Conservation (phyloP, 208 protist species). For the Trypanosoma caninum region DNA sequence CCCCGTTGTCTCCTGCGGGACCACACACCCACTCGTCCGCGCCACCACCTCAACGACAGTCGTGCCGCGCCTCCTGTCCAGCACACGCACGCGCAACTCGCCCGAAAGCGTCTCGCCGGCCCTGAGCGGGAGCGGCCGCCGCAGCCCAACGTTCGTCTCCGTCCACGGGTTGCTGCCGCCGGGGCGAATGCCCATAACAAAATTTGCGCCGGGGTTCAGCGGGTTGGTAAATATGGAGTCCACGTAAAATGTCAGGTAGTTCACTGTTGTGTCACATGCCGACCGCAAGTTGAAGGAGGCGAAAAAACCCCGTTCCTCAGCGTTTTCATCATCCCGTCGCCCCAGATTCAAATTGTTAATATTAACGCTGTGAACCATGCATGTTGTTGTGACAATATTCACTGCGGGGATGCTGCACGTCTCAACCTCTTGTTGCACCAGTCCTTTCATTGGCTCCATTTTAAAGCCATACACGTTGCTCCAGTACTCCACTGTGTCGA, state of each 20-base stretch:
- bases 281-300: conserved; percentile 54
- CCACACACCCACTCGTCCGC: conserved; percentile 61
- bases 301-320: conserved; percentile 36
- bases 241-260: conserved; percentile 87
- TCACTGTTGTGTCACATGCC: conserved; percentile 56
- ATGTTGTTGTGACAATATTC: conserved; percentile 74
- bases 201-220: conserved; percentile 76
- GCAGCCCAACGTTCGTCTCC: conserved; percentile 75
- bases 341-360: conserved; percentile 47
- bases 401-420: conserved; percentile 63
- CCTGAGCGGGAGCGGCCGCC: conserved; percentile 60
- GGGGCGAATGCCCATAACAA: conserved; percentile 75
- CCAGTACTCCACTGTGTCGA: conserved; percentile 89
- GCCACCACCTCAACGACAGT: conserved; percentile 66
- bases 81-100: conserved; percentile 42
- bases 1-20: conserved; percentile 45
- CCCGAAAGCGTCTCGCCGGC: conserved; percentile 63
- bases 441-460: conserved; percentile 89
- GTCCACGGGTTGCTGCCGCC: conserved; percentile 80
- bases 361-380: conserved; percentile 56
- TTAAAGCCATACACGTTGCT: conserved; percentile 92
- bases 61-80: conserved; percentile 40
- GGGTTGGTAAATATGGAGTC: conserved; percentile 74
- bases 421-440: conserved; percentile 79
- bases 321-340: conserved; percentile 33